Conservation (phyloP, 257 asterid genomes). For the Solanum medicagineum region DNA sequence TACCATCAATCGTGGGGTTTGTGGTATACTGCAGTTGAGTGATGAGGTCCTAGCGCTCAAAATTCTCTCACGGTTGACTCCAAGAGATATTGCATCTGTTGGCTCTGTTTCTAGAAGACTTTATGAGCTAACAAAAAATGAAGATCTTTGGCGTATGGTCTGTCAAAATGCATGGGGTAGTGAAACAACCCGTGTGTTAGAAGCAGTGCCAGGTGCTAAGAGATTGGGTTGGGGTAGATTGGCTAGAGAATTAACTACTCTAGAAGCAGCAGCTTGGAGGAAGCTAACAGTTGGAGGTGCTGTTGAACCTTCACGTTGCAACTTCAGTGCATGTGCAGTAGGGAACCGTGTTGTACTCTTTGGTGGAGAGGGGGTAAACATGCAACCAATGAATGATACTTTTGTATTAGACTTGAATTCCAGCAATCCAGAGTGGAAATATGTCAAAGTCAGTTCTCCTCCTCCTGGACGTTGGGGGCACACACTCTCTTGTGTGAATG, state of each 20-base stretch:
- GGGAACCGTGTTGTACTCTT: conserved; percentile 87
- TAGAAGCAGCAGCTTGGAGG: conserved; percentile 91
- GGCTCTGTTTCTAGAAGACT: conserved; percentile 68
- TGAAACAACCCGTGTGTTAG: conserved; percentile 69
- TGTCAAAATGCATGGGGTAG: conserved; percentile 92
- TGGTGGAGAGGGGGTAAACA: conserved; percentile 97
- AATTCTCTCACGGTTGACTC: conserved; percentile 55
- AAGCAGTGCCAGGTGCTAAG: conserved; percentile 72
- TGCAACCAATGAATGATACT: conserved; percentile 93
- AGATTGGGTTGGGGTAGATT: conserved; percentile 79
- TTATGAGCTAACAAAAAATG: conserved; percentile 66
- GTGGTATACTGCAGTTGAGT: conserved; percentile 58
- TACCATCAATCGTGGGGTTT: conserved; percentile 41
- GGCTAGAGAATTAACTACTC: conserved; percentile 87
- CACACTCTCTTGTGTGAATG: conserved; percentile 87
- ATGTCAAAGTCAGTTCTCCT: conserved; percentile 74
- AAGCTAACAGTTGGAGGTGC: conserved; percentile 76
- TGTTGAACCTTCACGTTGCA: conserved; percentile 93
- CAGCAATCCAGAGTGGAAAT: conserved; percentile 71
- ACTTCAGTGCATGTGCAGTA: conserved; percentile 93
- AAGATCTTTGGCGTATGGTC: conserved; percentile 82
- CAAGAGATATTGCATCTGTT: conserved; percentile 81
- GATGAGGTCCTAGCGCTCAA: conserved; percentile 71
- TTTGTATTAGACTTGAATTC: conserved; percentile 81
- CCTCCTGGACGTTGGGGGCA: conserved; percentile 99